Conservation (phyloP, 2,329 filamentous ascomycete species). For the Diaporthe helianthi region DNA sequence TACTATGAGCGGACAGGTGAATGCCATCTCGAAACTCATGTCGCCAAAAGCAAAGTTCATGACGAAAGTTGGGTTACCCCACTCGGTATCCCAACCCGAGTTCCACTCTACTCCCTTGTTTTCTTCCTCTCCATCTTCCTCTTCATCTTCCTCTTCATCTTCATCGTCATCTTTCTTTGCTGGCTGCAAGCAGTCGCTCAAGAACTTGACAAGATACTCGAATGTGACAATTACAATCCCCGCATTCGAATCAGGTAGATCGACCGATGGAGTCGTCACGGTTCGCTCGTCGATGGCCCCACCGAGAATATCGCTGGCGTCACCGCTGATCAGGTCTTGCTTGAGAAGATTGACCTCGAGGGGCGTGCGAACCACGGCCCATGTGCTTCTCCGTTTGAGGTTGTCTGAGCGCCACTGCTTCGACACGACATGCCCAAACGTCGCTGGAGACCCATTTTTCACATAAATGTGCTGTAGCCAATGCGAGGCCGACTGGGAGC, state of each 20-base stretch:
- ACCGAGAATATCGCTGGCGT: neutral
- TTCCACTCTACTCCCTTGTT: neutral
- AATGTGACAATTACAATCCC: neutral
- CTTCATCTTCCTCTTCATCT: too few relatives aligned
- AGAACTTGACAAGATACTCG: neutral
- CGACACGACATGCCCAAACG: neutral
- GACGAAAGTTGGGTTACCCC: neutral
- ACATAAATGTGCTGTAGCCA: neutral
- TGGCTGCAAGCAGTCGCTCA: neutral
- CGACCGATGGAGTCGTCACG: neutral
- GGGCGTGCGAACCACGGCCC: neutral
- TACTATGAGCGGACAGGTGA: neutral
- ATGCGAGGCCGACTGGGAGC: neutral
- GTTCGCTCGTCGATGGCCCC: neutral
- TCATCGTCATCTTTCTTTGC: too few relatives aligned
- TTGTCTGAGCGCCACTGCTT: neutral
- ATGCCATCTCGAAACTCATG: neutral
- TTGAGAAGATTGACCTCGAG: neutral
- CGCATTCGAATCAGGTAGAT: too few relatives aligned
- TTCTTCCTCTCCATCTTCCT: too few relatives aligned
- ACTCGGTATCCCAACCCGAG: neutral
- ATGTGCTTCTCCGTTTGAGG: neutral
- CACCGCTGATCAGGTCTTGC: neutral
- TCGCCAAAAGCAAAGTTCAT: conserved; percentile 1
- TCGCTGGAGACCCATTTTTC: neutral